Conservation (phyloP, 441 rosid genomes). For the Mallotus japonicus region DNA sequence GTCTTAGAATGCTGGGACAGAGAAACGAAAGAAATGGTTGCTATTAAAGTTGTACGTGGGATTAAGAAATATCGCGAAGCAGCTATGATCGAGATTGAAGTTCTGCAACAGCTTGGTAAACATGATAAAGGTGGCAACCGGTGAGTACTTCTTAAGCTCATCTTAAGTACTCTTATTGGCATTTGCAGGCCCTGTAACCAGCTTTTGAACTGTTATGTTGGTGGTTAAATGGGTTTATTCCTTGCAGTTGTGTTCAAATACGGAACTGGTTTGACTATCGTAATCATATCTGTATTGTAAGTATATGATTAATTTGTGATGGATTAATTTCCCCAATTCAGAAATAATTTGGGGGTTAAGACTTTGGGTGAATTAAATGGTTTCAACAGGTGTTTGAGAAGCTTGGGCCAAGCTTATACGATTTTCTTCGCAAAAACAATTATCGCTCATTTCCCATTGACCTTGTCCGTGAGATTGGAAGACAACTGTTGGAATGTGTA, state of each 20-base stretch:
- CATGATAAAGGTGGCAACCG: conserved; percentile 78
- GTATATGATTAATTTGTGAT: conserved; percentile 56
- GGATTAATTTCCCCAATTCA: conserved; percentile 60
- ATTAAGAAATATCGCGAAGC: conserved; percentile 85
- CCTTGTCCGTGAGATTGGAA: conserved; percentile 94
- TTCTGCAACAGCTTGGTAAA: conserved; percentile 78
- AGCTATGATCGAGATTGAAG: conserved; percentile 81
- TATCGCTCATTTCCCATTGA: conserved; percentile 96
- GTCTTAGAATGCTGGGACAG: conserved; percentile 88
- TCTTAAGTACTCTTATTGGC: conserved; percentile 17
- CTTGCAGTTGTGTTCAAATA: conserved; percentile 97
- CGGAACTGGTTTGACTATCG: conserved; percentile 99
- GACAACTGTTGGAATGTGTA: conserved; percentile 98
- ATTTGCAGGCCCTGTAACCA: conserved; percentile 18
- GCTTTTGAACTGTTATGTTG: conserved; percentile 28
- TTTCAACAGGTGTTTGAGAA: conserved; percentile 93
- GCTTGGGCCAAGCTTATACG: conserved; percentile 98
- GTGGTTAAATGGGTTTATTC: conserved; percentile 77
- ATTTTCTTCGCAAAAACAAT: conserved; percentile 96
- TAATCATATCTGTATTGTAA: conserved; percentile 98
- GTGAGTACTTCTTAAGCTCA: conserved; percentile 41
- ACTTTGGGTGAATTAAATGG: conserved; percentile 76
- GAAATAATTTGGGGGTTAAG: conserved; percentile 60
- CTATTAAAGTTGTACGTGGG: conserved; percentile 80
- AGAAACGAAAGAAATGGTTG: conserved; percentile 83